Evolutionary conservation across 768 basidiomycete genomes (phyloP).

Genomic region (Suillus lakei): DNA sequence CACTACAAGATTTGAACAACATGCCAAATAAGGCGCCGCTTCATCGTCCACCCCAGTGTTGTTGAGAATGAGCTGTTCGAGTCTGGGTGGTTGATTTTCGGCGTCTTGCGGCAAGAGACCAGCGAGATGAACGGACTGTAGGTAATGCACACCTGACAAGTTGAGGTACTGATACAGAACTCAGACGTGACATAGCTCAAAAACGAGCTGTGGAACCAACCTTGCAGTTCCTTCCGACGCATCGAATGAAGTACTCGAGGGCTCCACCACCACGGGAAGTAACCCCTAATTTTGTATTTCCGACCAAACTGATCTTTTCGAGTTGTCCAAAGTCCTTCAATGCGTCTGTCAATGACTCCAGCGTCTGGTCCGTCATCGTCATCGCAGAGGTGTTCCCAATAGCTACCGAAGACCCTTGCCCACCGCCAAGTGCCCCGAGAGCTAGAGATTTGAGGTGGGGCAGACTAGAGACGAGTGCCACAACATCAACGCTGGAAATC

Average conservation of each 20-base stretch:
- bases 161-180: conserved; percentile 53
- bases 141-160: conserved; percentile 53
- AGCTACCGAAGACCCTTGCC: conserved; percentile 46
- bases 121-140: conserved; percentile 56
- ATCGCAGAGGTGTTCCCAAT: conserved; percentile 52
- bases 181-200: conserved; percentile 1
- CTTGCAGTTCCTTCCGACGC: conserved; percentile 64
- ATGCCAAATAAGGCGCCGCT: conserved; percentile 54
- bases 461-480: conserved; percentile 43
- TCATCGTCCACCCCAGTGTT: conserved; percentile 66
- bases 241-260: conserved; percentile 50
- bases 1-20: conserved; percentile 51
- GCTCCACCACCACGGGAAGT: conserved; percentile 38
- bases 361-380: conserved; percentile 58
- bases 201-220: conserved; percentile 36
- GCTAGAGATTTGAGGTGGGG: conserved; percentile 52
- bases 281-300: conserved; percentile 64
- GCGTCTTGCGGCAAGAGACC: conserved; percentile 43
- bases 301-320: conserved; percentile 62
- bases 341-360: conserved; percentile 47
- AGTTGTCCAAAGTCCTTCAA: conserved; percentile 43
- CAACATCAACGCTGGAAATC: conserved; percentile 45
- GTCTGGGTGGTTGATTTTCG: conserved; percentile 32
- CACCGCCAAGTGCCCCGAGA: conserved; percentile 62
- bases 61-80: conserved; percentile 59